phyloP scores from a whole-genome alignment of 768 basidiomycete species.

The Mycena venus region DNA sequence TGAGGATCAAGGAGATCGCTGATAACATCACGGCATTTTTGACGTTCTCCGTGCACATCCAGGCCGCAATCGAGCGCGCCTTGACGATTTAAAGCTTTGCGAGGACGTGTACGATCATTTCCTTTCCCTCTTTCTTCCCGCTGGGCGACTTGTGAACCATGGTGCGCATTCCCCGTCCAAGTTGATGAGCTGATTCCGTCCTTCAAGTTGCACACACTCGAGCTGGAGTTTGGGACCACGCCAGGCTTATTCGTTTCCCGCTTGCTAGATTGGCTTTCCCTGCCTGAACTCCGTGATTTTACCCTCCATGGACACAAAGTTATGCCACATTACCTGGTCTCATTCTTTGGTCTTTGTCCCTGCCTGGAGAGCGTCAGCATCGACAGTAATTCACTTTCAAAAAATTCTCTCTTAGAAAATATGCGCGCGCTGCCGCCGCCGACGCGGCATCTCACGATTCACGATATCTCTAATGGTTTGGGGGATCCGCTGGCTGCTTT shows the following conservation, averaged over 20 bases:
- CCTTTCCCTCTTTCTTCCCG: neutral
- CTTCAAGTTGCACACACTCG: neutral
- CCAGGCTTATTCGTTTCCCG: no score
- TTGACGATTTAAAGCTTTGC: no score
- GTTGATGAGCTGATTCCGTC: neutral
- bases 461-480: no score
- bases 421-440: neutral
- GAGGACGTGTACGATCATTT: neutral
- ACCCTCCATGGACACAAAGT: no score
- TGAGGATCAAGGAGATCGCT: no score
- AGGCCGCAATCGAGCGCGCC: no score
- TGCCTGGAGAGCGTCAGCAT: neutral
- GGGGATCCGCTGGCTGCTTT: no score
- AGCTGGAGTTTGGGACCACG: no score
- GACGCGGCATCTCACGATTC: neutral
- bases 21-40: no score
- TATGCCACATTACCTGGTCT: no score
- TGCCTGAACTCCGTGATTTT: neutral
- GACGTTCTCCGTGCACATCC: no score
- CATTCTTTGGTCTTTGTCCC: neutral
- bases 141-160: conserved; percentile 22
- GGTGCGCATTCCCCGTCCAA: neutral
- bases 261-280: neutral
- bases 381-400: neutral
- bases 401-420: neutral